These are phyloP conservation scores for Pythium sp. DNA, from an alignment of 352 stramenopile species.

Conservation along the genomic window DNA sequence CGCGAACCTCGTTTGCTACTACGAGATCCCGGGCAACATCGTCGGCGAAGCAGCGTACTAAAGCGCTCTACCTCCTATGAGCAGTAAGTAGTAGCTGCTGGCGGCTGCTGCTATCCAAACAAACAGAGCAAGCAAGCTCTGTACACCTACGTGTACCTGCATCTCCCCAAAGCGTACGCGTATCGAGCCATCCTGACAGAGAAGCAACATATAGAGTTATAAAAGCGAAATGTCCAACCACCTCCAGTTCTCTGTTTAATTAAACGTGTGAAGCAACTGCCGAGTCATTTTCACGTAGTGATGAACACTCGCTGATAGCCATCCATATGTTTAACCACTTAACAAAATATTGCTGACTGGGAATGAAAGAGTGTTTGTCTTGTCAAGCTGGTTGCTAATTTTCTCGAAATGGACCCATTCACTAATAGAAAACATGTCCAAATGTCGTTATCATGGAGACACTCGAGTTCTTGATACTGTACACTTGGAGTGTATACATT, in stretches of 20 bases:
- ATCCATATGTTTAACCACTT: neutral
- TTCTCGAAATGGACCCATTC: neutral
- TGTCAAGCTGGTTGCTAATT: neutral
- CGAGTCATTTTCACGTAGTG: too few relatives aligned
- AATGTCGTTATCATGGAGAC: neutral
- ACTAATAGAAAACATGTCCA: neutral
- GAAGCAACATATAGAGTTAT: neutral
- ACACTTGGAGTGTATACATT: neutral
- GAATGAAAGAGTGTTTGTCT: neutral
- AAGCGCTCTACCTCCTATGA: neutral
- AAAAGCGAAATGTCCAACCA: neutral
- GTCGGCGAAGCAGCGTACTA: conserved; percentile 14
- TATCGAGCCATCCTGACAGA: too few relatives aligned
- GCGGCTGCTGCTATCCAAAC: neutral
- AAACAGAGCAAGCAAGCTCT: neutral
- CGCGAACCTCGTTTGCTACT: conserved; percentile 20
- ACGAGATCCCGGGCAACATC: conserved; percentile 16
- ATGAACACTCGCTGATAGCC: neutral
- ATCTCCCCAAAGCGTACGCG: too few relatives aligned
- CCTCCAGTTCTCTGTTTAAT: neutral
- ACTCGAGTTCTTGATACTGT: neutral
- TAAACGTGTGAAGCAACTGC: neutral
- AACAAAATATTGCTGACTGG: neutral
- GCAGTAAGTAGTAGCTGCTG: neutral
- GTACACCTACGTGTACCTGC: neutral